Conservation (phyloP, 495 filamentous ascomycete species). For the Aspergillus homomorphus region DNA sequence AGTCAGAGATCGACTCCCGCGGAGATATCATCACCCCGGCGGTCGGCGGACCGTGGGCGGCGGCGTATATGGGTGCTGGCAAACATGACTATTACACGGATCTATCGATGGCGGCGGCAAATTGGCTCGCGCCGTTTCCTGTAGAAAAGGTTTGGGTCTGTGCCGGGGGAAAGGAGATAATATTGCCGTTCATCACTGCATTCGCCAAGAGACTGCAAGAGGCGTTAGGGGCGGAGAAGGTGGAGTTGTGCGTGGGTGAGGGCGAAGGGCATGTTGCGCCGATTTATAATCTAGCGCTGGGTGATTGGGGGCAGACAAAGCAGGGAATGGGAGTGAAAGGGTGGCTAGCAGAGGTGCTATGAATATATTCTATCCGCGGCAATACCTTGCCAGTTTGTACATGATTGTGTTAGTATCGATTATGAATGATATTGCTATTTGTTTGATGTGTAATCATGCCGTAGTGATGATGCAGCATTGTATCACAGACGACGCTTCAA, state of each 20-base stretch:
- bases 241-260: conserved; percentile 37
- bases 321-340: conserved; percentile 37
- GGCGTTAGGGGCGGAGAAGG: conserved; percentile 24
- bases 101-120: conserved; percentile 44
- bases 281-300: conserved; percentile 40
- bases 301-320: conserved; percentile 35
- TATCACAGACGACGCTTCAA: too few species aligned
- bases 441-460: too few species aligned
- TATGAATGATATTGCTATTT: too few species aligned
- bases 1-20: conserved; percentile 36
- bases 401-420: too few species aligned
- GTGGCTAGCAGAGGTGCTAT: conserved; percentile 29
- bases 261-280: conserved; percentile 46
- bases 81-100: conserved; percentile 55
- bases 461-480: too few species aligned
- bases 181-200: conserved; percentile 55
- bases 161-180: conserved; percentile 56
- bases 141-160: conserved; percentile 52
- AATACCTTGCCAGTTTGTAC: too few species aligned
- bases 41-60: conserved; percentile 45
- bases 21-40: conserved; percentile 49
- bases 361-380: background rate
- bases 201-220: conserved; percentile 42
- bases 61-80: conserved; percentile 45
- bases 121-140: conserved; percentile 51